phyloP scores from a whole-genome alignment of 352 stramenopile genomes.

The Globisporangium takayamanum region DNA sequence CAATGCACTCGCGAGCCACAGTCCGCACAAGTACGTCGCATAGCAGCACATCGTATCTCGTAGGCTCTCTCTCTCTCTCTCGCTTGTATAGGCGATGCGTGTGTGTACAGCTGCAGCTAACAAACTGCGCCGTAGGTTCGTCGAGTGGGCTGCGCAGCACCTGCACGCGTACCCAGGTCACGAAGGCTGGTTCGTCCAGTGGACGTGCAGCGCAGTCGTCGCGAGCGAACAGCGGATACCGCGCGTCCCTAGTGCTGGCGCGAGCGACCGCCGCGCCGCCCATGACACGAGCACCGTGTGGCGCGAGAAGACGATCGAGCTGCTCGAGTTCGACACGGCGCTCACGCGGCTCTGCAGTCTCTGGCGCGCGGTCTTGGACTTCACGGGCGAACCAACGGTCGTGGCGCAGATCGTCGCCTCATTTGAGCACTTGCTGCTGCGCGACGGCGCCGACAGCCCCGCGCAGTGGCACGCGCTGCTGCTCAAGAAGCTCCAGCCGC shows the following conservation, averaged over 20 bases:
- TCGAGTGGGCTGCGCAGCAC: conserved; percentile 44
- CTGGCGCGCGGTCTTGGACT: conserved; percentile 47
- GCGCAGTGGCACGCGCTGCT: conserved; percentile 23
- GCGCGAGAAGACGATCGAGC: conserved; percentile 33
- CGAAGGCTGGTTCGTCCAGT: conserved; percentile 46
- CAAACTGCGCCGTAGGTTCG: conserved; percentile 13
- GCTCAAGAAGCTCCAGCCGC: conserved; percentile 42
- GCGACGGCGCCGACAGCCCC: conserved; percentile 8
- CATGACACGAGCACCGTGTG: conserved; percentile 7
- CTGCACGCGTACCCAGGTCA: conserved; percentile 26
- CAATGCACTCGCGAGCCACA: conserved; percentile 32
- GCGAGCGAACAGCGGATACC: conserved; percentile 32
- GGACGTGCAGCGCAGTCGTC: conserved; percentile 35
- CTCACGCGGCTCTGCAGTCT: conserved; percentile 29
- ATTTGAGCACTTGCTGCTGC: conserved; percentile 22
- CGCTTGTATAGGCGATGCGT: neutral
- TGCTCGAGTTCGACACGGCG: conserved; percentile 39
- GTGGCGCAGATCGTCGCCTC: conserved; percentile 34
- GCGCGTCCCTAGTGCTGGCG: neutral
- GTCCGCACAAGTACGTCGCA: conserved; percentile 20
- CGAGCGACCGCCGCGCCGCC: neutral
- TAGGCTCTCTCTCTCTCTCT: conserved; percentile 1
- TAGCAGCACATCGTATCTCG: neutral
- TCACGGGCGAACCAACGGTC: conserved; percentile 31
- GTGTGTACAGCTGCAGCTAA: neutral